These are phyloP conservation scores for Luffa aegyptiaca DNA, from an alignment of 306 rosid genomes.

Conservation along the genomic window DNA sequence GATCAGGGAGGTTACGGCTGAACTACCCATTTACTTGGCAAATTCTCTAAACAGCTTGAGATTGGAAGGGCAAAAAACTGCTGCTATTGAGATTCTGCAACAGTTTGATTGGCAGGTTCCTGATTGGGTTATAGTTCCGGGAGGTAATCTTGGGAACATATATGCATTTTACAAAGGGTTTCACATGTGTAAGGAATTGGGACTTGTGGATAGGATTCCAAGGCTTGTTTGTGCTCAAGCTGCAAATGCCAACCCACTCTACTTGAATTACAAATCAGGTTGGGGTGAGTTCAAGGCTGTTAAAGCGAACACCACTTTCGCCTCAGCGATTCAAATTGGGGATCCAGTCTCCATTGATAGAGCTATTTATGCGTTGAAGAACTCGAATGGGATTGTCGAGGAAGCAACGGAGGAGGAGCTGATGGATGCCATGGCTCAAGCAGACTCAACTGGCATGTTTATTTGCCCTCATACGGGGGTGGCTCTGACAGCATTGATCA, in stretches of 20 bases:
- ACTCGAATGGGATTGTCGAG: conserved; percentile 72
- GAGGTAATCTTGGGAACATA: conserved; percentile 74
- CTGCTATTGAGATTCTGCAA: conserved; percentile 76
- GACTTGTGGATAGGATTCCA: conserved; percentile 69
- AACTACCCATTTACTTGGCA: conserved; percentile 59
- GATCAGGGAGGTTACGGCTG: conserved; percentile 66
- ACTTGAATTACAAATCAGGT: conserved; percentile 54
- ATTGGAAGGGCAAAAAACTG: conserved; percentile 75
- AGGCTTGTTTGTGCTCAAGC: conserved; percentile 94
- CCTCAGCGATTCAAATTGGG: conserved; percentile 80
- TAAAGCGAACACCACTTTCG: conserved; percentile 51
- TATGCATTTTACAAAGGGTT: conserved; percentile 87
- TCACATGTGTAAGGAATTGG: conserved; percentile 65
- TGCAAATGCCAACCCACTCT: conserved; percentile 72
- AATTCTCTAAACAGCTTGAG: conserved; percentile 67
- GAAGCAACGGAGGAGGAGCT: conserved; percentile 85
- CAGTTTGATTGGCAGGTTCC: conserved; percentile 87
- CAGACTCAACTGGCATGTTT: conserved; percentile 82
- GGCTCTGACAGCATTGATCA: conserved; percentile 67
- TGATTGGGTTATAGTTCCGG: conserved; percentile 79
- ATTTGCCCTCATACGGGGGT: conserved; percentile 93
- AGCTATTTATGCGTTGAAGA: conserved; percentile 63
- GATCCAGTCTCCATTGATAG: conserved; percentile 86
- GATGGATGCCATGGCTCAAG: conserved; percentile 83
- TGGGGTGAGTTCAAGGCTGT: conserved; percentile 63